Percentiles rank a stretch among this genome's conserved stretches.
phyloP scores from a whole-genome alignment of 176 grass and related monocot genomes.

The Cymbopogon citratus region DNA sequence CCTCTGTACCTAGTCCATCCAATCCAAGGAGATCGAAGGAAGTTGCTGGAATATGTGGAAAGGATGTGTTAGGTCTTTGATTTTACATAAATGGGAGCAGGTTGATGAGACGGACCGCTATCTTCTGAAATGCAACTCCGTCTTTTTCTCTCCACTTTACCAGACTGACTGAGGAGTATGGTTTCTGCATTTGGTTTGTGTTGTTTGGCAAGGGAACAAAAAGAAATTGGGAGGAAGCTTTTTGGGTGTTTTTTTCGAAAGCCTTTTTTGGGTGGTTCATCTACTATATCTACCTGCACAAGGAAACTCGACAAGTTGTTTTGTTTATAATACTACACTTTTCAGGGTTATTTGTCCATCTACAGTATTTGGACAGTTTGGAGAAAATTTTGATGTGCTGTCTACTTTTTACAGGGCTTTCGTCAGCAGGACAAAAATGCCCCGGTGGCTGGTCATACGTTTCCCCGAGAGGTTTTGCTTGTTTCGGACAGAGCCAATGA shows the following conservation, averaged over 20 bases:
- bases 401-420: neutral
- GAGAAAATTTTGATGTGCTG: neutral
- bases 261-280: conserved; percentile 21
- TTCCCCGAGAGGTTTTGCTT: neutral
- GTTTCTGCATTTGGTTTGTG: conserved; percentile 13
- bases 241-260: neutral
- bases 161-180: neutral
- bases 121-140: neutral
- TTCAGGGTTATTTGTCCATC: neutral
- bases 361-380: neutral
- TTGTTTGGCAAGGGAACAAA: neutral
- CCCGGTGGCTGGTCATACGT: neutral
- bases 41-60: neutral
- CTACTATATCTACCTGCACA: conserved; percentile 24
- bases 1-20: neutral
- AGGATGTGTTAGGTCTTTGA: neutral
- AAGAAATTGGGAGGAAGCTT: neutral
- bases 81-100: conserved; percentile 20
- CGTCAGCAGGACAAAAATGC: conserved; percentile 2
- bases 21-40: neutral
- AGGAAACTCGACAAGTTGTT: conserved; percentile 16
- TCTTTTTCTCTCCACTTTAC: neutral
- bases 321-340: neutral
- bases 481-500: neutral
- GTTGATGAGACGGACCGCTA: neutral